Conservation (phyloP, 2,329 filamentous ascomycete species). For the Apiospora kogelbergensis region DNA sequence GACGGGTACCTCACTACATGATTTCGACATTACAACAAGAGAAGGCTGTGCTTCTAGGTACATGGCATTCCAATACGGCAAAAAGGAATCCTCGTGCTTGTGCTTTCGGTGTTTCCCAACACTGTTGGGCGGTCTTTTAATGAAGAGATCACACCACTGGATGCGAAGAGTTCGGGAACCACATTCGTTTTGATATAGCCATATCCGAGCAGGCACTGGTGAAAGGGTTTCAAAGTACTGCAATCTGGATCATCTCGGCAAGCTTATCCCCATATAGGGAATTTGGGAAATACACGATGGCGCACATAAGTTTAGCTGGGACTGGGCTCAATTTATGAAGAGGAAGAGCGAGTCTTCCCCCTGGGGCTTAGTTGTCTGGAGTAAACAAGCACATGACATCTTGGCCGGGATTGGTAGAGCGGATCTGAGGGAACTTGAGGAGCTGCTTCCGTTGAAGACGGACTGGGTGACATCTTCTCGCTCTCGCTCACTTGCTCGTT, state of each 20-base stretch:
- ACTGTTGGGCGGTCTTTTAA: not conserved
- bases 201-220: not conserved
- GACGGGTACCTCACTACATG: slow-evolving; percentile 15
- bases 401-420: not conserved
- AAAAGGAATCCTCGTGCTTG: not conserved
- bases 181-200: not conserved
- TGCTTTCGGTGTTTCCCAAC: not conserved
- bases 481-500: not conserved
- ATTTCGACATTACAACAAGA: not conserved
- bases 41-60: not conserved
- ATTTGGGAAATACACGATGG: not conserved
- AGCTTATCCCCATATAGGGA: not conserved
- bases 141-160: not conserved
- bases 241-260: not conserved
- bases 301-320: too few species aligned
- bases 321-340: not conserved
- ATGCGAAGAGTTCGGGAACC: not conserved
- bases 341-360: not conserved
- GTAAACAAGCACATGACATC: not conserved
- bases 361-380: not conserved
- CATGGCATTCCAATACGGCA: not conserved
- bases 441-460: not conserved
- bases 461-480: not conserved
- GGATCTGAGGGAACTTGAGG: not conserved
- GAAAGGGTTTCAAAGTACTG: not conserved